Conservation (phyloP, 2,329 filamentous ascomycete genomes). For the Trichophyton verrucosum region DNA sequence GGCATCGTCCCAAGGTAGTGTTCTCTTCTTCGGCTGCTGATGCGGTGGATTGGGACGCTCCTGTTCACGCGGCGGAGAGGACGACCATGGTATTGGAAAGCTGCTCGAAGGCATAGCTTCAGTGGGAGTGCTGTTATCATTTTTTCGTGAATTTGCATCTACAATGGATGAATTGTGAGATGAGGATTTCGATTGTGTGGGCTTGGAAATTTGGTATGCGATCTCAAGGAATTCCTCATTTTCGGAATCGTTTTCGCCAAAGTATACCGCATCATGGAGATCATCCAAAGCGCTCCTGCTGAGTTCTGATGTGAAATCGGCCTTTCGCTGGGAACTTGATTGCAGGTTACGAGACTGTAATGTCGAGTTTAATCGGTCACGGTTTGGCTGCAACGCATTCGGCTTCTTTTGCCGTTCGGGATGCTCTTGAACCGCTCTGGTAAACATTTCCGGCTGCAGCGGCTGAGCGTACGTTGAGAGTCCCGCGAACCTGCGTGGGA, state of each 20-base stretch:
- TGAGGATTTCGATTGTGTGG: conserved; percentile 14
- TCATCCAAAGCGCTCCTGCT: conserved; percentile 26
- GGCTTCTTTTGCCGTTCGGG: conserved; percentile 16
- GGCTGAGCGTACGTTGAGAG: conserved; percentile 2
- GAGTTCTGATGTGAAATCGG: conserved; percentile 21
- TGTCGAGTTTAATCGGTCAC: conserved; percentile 19
- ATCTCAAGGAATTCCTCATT: conserved; percentile 85
- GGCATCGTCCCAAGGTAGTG: conserved; percentile 46
- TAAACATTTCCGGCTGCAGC: conserved; percentile 23
- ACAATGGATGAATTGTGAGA: conserved; percentile 12
- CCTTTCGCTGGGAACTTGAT: conserved; percentile 28
- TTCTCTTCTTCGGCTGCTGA: conserved; percentile 43
- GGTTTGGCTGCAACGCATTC: conserved; percentile 25
- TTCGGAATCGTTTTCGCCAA: conserved; percentile 32
- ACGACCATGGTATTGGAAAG: conserved; percentile 58
- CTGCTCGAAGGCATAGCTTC: conserved; percentile 38
- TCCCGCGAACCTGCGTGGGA: neutral
- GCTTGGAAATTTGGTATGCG: conserved; percentile 41
- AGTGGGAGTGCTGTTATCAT: conserved; percentile 10
- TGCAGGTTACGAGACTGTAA: conserved; percentile 17
- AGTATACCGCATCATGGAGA: conserved; percentile 43
- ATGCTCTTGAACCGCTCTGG: conserved; percentile 31
- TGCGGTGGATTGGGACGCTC: conserved; percentile 11
- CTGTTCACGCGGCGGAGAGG: conserved; percentile 36
- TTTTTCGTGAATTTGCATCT: neutral